Conservation (phyloP, 345 rosid species). For the Eucalyptus dawsonii region DNA sequence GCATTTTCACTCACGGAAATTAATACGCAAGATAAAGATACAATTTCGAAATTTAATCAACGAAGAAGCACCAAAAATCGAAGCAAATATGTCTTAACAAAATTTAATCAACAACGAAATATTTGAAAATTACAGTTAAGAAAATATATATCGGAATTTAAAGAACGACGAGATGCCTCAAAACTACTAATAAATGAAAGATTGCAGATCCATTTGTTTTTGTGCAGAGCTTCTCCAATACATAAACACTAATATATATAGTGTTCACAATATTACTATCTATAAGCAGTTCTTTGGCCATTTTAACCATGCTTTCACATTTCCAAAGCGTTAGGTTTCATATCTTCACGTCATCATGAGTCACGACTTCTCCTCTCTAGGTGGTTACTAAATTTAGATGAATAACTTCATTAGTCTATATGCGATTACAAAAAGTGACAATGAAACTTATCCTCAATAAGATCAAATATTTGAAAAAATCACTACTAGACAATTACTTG, state of each 20-base stretch:
- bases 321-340: rapidly evolving
- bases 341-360: not conserved
- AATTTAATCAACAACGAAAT: rapidly evolving
- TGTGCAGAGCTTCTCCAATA: not conserved
- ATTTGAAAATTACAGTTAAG: not conserved
- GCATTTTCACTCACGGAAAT: no score
- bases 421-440: not conserved
- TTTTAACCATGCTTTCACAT: not conserved
- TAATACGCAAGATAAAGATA: not conserved
- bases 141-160: not conserved
- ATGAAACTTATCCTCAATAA: not conserved
- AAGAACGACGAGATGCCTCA: rapidly evolving
- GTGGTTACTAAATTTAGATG: not conserved
- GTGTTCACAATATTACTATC: not conserved
- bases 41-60: rapidly evolving
- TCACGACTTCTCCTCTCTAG: not conserved
- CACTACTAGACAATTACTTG: not conserved
- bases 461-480: not conserved
- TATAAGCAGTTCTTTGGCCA: rapidly evolving
- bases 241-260: not conserved
- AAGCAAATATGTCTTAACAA: no score
- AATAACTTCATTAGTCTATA: not conserved
- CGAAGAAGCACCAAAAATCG: no score
- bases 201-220: not conserved
- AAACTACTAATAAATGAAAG: not conserved